Evolutionary conservation across 495 filamentous ascomycete species (phyloP).

Genomic region (Bryoglossum gracile): DNA sequence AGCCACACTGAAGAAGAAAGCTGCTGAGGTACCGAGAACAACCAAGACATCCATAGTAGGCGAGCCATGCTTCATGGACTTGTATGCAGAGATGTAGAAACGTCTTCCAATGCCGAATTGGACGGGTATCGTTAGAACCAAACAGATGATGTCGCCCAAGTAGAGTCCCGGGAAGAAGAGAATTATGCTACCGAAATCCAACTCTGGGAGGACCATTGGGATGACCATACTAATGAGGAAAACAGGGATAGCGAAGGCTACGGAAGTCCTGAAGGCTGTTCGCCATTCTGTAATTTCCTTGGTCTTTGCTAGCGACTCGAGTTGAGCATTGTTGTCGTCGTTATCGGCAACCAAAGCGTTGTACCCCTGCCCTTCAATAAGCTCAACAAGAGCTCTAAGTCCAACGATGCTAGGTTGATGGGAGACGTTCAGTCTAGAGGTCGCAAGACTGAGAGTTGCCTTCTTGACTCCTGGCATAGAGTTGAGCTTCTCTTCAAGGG

Average conservation of each 20-base stretch:
- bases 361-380: conserved; percentile 70
- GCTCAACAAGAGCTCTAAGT: conserved; percentile 72
- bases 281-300: conserved; percentile 93
- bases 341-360: conserved; percentile 86
- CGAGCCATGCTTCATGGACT: conserved; percentile 77
- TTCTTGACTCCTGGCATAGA: conserved; percentile 62
- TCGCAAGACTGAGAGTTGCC: conserved; percentile 62
- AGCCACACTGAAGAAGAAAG: conserved; percentile 92
- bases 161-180: conserved; percentile 67
- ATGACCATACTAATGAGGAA: conserved; percentile 89
- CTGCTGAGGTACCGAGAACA: conserved; percentile 88
- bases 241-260: conserved; percentile 81
- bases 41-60: conserved; percentile 98
- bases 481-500: conserved; percentile 61
- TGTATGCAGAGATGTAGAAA: conserved; percentile 88
- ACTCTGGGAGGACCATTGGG: conserved; percentile 62
- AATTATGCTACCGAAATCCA: conserved; percentile 66
- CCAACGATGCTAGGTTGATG: conserved; percentile 66
- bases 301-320: conserved; percentile 92
- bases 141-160: conserved; percentile 77
- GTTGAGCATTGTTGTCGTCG: conserved; percentile 93
- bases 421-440: conserved; percentile 59
- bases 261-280: conserved; percentile 64
- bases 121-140: conserved; percentile 79
- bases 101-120: conserved; percentile 94